Conservation (phyloP, 225 moss, liverwort and hornwort species). For the Straminergon stramineum region DNA sequence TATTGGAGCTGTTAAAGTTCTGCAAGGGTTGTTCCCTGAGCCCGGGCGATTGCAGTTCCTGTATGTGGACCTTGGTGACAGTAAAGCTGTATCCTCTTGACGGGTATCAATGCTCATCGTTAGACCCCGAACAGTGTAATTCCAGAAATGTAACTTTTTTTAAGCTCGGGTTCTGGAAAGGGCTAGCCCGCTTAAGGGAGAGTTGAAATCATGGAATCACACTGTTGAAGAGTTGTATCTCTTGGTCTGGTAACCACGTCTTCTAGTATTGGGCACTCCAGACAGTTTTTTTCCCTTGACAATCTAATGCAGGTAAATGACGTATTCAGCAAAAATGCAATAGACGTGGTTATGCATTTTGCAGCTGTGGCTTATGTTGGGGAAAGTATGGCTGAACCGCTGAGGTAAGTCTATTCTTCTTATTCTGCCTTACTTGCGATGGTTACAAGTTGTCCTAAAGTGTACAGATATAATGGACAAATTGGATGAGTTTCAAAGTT, state of each 20-base stretch:
- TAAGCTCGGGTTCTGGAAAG: neutral
- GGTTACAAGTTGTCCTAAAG: neutral
- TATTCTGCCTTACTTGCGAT: neutral
- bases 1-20: conserved; percentile 62
- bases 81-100: conserved; percentile 75
- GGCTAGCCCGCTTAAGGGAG: neutral
- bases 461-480: neutral
- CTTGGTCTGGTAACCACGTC: neutral
- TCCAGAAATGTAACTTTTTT: neutral
- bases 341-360: conserved; percentile 95
- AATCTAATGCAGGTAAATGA: conserved; percentile 55
- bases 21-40: conserved; percentile 67
- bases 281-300: conserved; percentile 29
- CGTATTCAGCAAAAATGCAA: conserved; percentile 57
- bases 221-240: neutral
- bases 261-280: neutral
- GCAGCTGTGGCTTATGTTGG: conserved; percentile 95
- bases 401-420: conserved; percentile 28
- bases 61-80: conserved; percentile 80
- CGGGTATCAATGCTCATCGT: neutral
- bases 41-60: conserved; percentile 69
- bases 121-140: neutral
- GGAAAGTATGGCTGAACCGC: conserved; percentile 82
- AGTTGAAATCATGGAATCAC: neutral
- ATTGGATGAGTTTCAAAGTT: neutral